phyloP scores from a whole-genome alignment of 164 flowering plant species.

The Magnolia changhungtana region DNA sequence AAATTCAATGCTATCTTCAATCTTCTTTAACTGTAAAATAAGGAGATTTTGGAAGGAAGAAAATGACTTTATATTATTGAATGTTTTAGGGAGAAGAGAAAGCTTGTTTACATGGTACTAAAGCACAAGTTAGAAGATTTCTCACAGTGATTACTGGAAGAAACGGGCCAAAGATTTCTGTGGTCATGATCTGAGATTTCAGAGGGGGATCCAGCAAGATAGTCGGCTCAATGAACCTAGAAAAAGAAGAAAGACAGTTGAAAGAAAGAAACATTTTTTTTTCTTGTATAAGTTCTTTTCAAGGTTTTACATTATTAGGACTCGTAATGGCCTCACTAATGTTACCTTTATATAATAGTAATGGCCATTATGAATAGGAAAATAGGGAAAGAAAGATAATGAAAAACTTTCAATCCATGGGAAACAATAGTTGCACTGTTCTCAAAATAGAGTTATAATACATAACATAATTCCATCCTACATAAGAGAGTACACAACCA shows the following conservation, averaged over 20 bases:
- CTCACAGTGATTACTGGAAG: constrained; percentile 90
- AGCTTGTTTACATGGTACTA: background rate
- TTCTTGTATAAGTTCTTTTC: background rate
- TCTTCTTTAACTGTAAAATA: constrained; percentile 55
- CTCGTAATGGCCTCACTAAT: no score
- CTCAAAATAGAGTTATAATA: no score
- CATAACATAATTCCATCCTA: no score
- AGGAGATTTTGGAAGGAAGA: background rate
- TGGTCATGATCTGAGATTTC: constrained; percentile 73
- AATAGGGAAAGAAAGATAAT: background rate
- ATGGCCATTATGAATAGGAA: background rate
- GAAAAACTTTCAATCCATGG: no score
- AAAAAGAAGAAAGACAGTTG: background rate
- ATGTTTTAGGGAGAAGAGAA: background rate
- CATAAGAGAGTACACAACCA: no score
- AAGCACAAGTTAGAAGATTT: background rate
- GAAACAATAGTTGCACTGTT: no score
- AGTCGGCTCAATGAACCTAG: constrained; percentile 83
- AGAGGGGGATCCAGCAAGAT: constrained; percentile 82
- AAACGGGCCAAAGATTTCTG: constrained; percentile 90
- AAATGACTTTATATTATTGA: background rate
- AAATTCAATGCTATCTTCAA: constrained; percentile 81
- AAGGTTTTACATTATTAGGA: background rate
- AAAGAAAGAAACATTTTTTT: no score
- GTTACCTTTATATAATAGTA: no score